Evolutionary conservation across 768 basidiomycete species (phyloP), one percentile per base, ranked within the genome.

Genomic region (Russula sp.): DNA sequence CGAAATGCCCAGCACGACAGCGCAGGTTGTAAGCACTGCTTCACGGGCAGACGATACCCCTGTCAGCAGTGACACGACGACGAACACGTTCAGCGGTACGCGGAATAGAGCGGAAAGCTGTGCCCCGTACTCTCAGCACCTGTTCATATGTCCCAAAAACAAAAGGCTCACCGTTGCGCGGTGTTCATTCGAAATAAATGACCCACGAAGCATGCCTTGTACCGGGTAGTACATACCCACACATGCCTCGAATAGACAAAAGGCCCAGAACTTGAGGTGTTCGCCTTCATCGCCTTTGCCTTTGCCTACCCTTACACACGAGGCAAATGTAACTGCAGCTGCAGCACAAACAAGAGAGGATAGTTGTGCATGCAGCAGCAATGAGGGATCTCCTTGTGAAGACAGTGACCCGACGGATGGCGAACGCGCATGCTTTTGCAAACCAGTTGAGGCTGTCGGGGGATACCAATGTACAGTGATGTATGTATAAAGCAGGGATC

Each of bases 201-300:
- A 78, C 26, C 88, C 86, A 46, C 86, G 80, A 24, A 90, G 74
- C 80, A 87, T 89, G 32, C 88, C 88, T 63, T 90, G 88, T 34
- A 89, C 82, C 26, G 88, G 88, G 70, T 90, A 90, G 70, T 90
- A 90, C 83, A 88, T 82, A 52, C 88, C 88, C 8, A 90, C 89
- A 71, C 86, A 89, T 18, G 82, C 86, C 72, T 90, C 88, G 65
- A 89, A 90, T 16, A 80, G 75, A 68, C 89, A 89, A 69, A 90
- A 90, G 16, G 86, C 82, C 81, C 82, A 88, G 69, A 89, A 90
- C 5, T 88, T 81, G 22, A 78, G 65, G 40, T 78, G 77, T 63
- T 84, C 83, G 62, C 74, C 75, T 14, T 68, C 64, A 9, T 77
- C 38, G 20, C 61, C 53, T 42, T 57, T 62, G 24, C 58, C 66